These are phyloP conservation scores for Lecanoromycetidae sp. DNA, from an alignment of 2,329 filamentous ascomycete genomes.

Conservation along the genomic window DNA sequence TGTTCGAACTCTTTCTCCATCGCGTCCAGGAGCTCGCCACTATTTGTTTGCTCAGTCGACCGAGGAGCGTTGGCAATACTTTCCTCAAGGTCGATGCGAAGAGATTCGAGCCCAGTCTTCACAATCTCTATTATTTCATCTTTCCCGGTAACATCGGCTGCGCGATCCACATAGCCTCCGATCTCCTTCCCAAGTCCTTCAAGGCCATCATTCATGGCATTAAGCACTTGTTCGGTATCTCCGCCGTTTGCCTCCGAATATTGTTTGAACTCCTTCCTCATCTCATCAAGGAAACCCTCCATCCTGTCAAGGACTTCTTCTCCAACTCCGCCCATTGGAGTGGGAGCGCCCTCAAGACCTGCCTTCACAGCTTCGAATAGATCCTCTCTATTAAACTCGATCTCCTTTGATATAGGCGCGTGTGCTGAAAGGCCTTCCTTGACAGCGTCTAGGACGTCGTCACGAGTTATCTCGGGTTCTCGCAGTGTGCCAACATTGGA, in stretches of 20 bases:
- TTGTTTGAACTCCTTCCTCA: constrained; percentile 59
- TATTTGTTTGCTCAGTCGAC: constrained; percentile 35
- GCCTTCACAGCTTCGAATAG: constrained; percentile 48
- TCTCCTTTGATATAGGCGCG: constrained; percentile 42
- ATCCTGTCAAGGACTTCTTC: constrained; percentile 50
- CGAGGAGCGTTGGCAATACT: constrained; percentile 33
- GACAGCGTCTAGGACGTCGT: constrained; percentile 46
- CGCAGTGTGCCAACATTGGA: constrained; percentile 32
- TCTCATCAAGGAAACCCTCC: constrained; percentile 46
- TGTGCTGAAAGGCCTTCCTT: constrained; percentile 44
- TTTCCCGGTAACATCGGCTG: constrained; percentile 55
- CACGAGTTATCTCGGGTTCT: constrained; percentile 38
- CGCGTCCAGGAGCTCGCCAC: constrained; percentile 57
- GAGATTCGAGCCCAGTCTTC: constrained; percentile 48
- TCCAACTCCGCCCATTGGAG: constrained; percentile 41
- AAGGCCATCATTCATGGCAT: constrained; percentile 76
- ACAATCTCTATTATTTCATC: constrained; percentile 66
- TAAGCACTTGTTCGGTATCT: constrained; percentile 78
- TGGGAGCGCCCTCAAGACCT: constrained; percentile 42
- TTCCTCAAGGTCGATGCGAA: constrained; percentile 47
- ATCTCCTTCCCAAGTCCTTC: constrained; percentile 70
- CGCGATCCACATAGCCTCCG: constrained; percentile 65
- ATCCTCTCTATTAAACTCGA: constrained; percentile 43
- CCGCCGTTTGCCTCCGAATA: constrained; percentile 66
- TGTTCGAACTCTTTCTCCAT: constrained; percentile 75